These are phyloP conservation scores for Drechslerella coelobrocha DNA, from an alignment of 2,329 filamentous ascomycete species.

Conservation along the genomic window DNA sequence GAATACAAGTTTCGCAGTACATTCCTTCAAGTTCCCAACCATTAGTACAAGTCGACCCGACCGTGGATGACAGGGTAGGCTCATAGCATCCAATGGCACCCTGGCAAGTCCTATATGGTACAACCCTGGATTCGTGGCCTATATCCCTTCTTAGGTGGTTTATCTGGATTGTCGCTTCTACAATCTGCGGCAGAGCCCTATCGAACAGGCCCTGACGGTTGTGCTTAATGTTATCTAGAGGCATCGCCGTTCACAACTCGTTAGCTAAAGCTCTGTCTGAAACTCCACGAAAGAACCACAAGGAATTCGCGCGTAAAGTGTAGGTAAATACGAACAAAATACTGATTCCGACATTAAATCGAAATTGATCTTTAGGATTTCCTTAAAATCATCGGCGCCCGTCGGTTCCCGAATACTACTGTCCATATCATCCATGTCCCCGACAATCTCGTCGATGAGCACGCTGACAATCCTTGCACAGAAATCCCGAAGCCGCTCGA, in stretches of 20 bases:
- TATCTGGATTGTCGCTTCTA: constrained; percentile 13
- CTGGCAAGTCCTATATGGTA: constrained; percentile 4
- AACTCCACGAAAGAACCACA: no score
- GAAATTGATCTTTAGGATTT: constrained; percentile 6
- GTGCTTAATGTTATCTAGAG: constrained; percentile 16
- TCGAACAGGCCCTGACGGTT: constrained; percentile 10
- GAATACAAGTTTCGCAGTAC: constrained; percentile 26
- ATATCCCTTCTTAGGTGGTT: constrained; percentile 5
- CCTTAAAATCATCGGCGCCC: not conserved
- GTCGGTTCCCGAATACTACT: constrained; percentile 12
- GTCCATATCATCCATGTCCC: constrained; percentile 16
- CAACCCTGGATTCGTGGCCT: not conserved
- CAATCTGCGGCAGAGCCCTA: not conserved
- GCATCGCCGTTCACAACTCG: not conserved
- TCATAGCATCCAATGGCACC: constrained; percentile 6
- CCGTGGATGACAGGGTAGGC: constrained; percentile 12
- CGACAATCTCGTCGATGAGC: constrained; percentile 41
- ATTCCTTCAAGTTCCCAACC: constrained; percentile 17
- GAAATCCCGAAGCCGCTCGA: not conserved
- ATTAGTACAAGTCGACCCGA: not conserved
- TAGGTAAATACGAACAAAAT: constrained; percentile 16
- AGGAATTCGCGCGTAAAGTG: not conserved
- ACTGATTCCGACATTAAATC: constrained; percentile 23
- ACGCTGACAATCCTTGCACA: constrained; percentile 9
- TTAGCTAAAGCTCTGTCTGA: not conserved